Conservation (phyloP, 179 eudicot genomes). For the Beta lomatogona region DNA sequence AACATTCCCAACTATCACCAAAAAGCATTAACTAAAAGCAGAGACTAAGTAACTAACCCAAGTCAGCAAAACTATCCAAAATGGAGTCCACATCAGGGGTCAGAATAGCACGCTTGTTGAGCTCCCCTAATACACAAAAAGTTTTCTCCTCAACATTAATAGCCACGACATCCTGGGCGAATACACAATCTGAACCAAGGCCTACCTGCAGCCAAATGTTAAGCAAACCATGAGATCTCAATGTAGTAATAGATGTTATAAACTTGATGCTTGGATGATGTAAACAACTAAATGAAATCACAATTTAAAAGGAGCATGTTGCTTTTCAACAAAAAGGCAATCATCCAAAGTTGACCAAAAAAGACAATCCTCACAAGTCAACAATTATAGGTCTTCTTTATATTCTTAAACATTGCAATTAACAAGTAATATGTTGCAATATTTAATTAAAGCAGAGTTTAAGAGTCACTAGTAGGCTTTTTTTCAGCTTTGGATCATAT, state of each 20-base stretch:
- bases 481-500: background rate
- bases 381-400: background rate
- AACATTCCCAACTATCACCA: background rate
- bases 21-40: constrained; percentile 16
- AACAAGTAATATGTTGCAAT: background rate
- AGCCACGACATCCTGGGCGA: constrained; percentile 73
- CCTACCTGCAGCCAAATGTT: constrained; percentile 52
- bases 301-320: background rate
- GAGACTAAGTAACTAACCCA: constrained; percentile 33
- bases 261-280: background rate
- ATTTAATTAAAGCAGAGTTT: background rate
- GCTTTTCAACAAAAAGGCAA: no score
- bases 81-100: constrained; percentile 73
- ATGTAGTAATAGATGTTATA: no score
- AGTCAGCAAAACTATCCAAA: constrained; percentile 42
- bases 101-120: constrained; percentile 60
- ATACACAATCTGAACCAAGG: constrained; percentile 58
- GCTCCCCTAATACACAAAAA: constrained; percentile 58
- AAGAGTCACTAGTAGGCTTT: background rate
- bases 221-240: constrained; percentile 16
- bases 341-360: background rate
- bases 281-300: no score
- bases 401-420: background rate
- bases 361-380: background rate
- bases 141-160: constrained; percentile 51